Evolutionary conservation across 352 stramenopile genomes (phyloP), one percentile per base, ranked within the genome.

Genomic region (Globisporangium megalacanthum): DNA sequence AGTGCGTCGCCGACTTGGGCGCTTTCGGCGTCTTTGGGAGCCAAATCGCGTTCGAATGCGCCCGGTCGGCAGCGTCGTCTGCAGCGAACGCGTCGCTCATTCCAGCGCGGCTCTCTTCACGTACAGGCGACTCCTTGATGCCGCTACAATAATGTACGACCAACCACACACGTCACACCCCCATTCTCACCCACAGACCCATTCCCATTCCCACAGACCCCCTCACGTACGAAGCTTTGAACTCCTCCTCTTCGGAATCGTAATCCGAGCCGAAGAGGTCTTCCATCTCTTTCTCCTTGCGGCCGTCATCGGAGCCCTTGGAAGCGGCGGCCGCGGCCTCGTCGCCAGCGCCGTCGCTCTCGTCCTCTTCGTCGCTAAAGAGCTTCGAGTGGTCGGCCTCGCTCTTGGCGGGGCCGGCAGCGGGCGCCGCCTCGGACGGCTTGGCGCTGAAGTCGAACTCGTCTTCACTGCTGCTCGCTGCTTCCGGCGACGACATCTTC

Each of bases 221-320:
- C 22, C 13, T 44, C 14, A 74, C 77, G 58, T 84, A 89, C 79
- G 77, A 88, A 45, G 84, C 84, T 63, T 94, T 92, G 70, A 94
- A 92, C 56, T 94, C 84, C 51, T 94, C 84, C 60, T 93, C 83
- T 52, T 90, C 84, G 56, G 84, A 94, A 66, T 94, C 84, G 64
- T 94, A 94, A 60, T 94, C 84, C 41, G 84, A 94, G 51, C 84
- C 84, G 56, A 94, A 94, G 20, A 94, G 72, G n/a, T 94, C 84
- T 54, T 89, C 78, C 82, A 94, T 94, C 66, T 94, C 84, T 47
- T 88, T 84, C 53, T 88, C 78, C 35, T 90, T 92, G 44, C 62
- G 50, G 15, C 75, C 69, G 35, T 63, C 58, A 35, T 64, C 58
- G n/a, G 58, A 64, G 22, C 36, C 39, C 35, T 59, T 64, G 42